These are phyloP conservation scores for Collybia sordida DNA, from an alignment of 768 basidiomycete species.

Conservation along the genomic window DNA sequence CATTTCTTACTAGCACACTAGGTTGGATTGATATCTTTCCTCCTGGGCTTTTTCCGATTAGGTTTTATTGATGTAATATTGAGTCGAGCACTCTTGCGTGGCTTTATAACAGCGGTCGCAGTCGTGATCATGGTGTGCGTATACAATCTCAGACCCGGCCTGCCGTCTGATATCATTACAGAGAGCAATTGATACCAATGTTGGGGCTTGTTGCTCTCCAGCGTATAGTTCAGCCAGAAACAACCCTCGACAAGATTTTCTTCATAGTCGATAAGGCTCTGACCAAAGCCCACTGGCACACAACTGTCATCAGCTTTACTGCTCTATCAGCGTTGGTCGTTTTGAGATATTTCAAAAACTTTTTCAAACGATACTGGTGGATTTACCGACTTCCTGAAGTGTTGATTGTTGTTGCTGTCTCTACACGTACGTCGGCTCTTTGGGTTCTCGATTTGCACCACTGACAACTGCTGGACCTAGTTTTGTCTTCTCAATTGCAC, in stretches of 20 bases:
- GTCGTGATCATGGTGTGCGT: conserved; percentile 82
- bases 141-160: background rate
- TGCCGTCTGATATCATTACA: conserved; percentile 21
- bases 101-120: conserved; percentile 84
- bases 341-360: conserved; percentile 55
- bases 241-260: conserved; percentile 72
- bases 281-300: conserved; percentile 59
- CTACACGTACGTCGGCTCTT: conserved; percentile 61
- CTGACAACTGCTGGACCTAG: conserved; percentile 33
- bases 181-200: conserved; percentile 89
- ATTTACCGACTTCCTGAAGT: conserved; percentile 90
- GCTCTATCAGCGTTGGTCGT: conserved; percentile 66
- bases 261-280: conserved; percentile 69
- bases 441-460: background rate
- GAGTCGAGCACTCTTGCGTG: conserved; percentile 82
- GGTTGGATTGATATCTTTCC: conserved; percentile 84
- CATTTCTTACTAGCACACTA: conserved; percentile 21
- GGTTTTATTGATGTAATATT: conserved; percentile 95
- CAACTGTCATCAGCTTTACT: conserved; percentile 73
- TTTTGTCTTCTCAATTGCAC: conserved; percentile 60
- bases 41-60: conserved; percentile 83
- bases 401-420: conserved; percentile 77
- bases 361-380: conserved; percentile 61
- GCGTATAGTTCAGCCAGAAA: conserved; percentile 54
- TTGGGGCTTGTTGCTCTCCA: conserved; percentile 69